Evolutionary conservation across 208 protist species (phyloP), one percentile per base, ranked within the genome.

Genomic region (Trypanosoma conorhini): DNA sequence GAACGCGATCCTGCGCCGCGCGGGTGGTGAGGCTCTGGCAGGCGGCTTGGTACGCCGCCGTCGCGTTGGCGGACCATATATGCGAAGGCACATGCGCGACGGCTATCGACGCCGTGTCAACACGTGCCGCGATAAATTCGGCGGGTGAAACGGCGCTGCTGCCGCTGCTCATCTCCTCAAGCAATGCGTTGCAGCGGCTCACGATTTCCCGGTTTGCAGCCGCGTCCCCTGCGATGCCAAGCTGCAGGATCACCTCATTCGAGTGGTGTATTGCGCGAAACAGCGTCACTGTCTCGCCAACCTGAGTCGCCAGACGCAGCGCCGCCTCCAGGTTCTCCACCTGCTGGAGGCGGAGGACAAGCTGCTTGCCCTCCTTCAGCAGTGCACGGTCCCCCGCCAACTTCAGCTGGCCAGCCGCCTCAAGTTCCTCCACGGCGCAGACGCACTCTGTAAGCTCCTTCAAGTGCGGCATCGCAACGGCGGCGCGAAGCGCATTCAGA

Each of bases 231-330:
- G 80, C 82, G 51, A 87, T 72, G 7, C 64, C 58, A 62, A 88
- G 76, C 21, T 67, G 58, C 26, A 82, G 51, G 7, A 95, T 44
- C 40, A 91, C 72, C 55, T 89, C 86, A 67, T 95, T 95, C 33
- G 81, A 82, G 1, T 76, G 77, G 30, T 88, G 86, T 51, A 95
- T 74, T 33, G 81, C 74, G 22, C 79, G 80, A 44, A 95, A 82
- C 33, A 88, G 73, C 9, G 79, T 67, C 35, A 77, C 26, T 22
- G 80, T 64, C 59, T 81, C 85, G 35, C 77, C 76, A 21, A 67
- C 74, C 40, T 82, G 78, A 40, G 79, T 62, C 4, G 76, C 69
- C 21, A 77, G 59, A 1, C 54, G 67, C 40, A 86, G 55, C 10
- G 74, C 63, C 15, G 55, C 42, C 50, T 76, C 60, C 10, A 74